Base-by-base conservation (phyloP, 2,329 filamentous ascomycete genomes). In the Sporothrix euskadiensis region DNA sequence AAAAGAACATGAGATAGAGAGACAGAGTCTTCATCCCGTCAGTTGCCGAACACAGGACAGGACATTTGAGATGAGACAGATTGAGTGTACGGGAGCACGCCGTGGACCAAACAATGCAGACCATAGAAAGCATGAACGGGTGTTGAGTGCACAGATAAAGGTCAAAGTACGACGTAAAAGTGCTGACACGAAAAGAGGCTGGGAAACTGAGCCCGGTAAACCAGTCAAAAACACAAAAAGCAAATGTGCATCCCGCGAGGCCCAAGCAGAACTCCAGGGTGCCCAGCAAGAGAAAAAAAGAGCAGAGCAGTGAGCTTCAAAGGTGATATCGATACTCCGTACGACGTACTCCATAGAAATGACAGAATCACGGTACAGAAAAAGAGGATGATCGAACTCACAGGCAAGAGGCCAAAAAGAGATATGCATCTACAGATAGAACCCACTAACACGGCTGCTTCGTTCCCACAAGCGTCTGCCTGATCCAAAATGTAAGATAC, bases 381-480 rank as follows among this genome's bases (percentile, higher is more conserved):
- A 54, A 54, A 56, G 35, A 22, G 22, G 26, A 56, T 9, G n/a
- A 30, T 3, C 9, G 19, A 22, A 26, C 22, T 5, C 30, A 32
- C 39, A 19, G 12, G 61, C 39, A 66, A 41, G 32, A 35, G 6
- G 26, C n/a, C 19, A 52, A 61, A 61, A 35, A 35, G 35, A 35
- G 35, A 65, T 19, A 65, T n/a, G n/a, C 10, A 65, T 12, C 39
- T 65, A 10, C 9, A 44, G 59, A 65, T 44, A 39, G 59, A 47
- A 47, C 61, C 19, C 61, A 66, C 39, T 66, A 66, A 66, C 61
- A 66, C 61, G 39, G 39, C 61, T 66, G 12, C 61, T 66, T 66
- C 22, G 61, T 66, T 30, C 61, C 61, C 47, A 47, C 61, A 66
- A 19, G 12, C 61, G 22, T 66, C 61, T 65, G 39, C 61, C 39